Evolutionary conservation across 192 early-diverging fungal genomes (phyloP), one percentile per base, ranked within the genome.

Genomic region (Funneliformis mosseae): DNA sequence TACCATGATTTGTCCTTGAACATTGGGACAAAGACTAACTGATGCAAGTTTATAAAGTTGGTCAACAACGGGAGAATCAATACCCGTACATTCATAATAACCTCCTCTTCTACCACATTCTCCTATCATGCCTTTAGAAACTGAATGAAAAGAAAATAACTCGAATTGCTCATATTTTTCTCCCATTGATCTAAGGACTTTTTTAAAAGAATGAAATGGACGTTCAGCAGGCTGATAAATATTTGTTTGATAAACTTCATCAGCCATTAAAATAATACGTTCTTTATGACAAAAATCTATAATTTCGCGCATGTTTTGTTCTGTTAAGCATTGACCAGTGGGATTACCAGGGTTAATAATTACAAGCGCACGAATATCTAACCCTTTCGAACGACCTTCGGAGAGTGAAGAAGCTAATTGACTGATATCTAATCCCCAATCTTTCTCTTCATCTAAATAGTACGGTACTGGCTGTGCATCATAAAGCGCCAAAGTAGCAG

Each of bases 321-420:
- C 88, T 21, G 84, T 83, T 61, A 99, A 88, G 82, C 92, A 94
- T 80, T 96, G 94, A 71, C 98, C 98, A 4, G 98, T 99, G 25
- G 98, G 98, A 90, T 99, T 99, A 42, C 98, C 98, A 18, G 98
- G 98, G 84, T 99, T 99, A 82, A 99, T 98, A 61, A 99, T 95
- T 75, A 94, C 96, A 67, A 99, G 84, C 3, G 97, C 98, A 64
- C 97, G 94, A 28, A 98, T 95, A 33, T 99, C 97, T 16, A 92
- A 81, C 69, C 95, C 96, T 25, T 88, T 83, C 23, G 76, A 83
- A 64, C 90, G 88, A 5, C 95, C 93, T 73, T 92, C 88, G 25
- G 81, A 48, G 21, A 96, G 84, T 16, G 95, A 88, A 14, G 86
- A 77, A 77, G 86, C 80, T 23, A 99, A 88, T 63, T 95, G 93